Conservation (phyloP, 2,329 filamentous ascomycete species). For the Beauveria rudraprayagi region DNA sequence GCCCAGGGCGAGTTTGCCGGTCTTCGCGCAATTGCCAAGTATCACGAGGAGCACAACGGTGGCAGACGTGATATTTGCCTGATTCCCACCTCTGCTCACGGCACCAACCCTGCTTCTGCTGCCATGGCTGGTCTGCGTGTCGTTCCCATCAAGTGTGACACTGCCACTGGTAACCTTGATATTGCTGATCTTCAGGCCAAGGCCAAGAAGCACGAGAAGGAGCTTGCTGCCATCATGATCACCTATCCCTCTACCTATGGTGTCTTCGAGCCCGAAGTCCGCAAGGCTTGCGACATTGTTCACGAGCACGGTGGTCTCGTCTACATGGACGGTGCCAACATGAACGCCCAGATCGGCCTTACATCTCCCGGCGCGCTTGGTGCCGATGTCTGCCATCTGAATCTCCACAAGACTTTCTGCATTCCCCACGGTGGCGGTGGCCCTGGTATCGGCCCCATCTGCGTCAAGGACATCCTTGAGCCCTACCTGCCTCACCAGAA, state of each 20-base stretch:
- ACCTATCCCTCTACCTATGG: conserved; percentile 95
- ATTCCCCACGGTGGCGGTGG: conserved; percentile 94
- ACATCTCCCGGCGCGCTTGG: conserved; percentile 93
- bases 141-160: conserved; percentile 84
- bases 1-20: conserved; percentile 94
- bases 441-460: conserved; percentile 88
- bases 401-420: conserved; percentile 98
- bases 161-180: conserved; percentile 80
- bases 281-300: conserved; percentile 76
- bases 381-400: conserved; percentile 93
- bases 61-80: conserved; percentile 83
- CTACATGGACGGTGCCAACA: conserved; percentile 98
- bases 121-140: conserved; percentile 96
- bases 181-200: conserved; percentile 78
- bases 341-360: conserved; percentile 95
- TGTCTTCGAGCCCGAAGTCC: conserved; percentile 86
- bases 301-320: conserved; percentile 86
- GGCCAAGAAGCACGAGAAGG: conserved; percentile 77
- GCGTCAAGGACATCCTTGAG: conserved; percentile 73
- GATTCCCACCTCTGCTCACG: conserved; percentile 91
- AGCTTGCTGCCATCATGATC: conserved; percentile 90
- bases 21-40: conserved; percentile 79
- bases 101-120: conserved; percentile 90
- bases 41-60: conserved; percentile 58
- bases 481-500: conserved; percentile 60